Evolutionary conservation across 495 filamentous ascomycete genomes (phyloP).

Genomic region (Hypoxylon rickii): DNA sequence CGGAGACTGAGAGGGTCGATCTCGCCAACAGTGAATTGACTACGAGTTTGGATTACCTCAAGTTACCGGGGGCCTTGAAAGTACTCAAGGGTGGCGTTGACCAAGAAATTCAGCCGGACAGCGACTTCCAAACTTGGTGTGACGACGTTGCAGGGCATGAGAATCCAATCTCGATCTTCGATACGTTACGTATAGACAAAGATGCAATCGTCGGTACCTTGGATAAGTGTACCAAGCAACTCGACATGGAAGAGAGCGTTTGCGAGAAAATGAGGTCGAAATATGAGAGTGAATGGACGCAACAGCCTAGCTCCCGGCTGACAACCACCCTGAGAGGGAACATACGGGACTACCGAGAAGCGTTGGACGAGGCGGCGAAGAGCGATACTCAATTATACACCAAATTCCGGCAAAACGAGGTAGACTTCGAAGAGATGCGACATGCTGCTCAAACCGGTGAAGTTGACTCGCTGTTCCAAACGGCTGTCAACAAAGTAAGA

Average conservation of each 20-base stretch:
- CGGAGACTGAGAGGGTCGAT: conserved; percentile 91
- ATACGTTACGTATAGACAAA: conserved; percentile 76
- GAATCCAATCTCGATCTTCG: conserved; percentile 71
- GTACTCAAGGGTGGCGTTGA: conserved; percentile 93
- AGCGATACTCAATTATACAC: conserved; percentile 86
- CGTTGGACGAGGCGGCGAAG: conserved; percentile 83
- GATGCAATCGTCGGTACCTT: conserved; percentile 69
- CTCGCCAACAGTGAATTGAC: conserved; percentile 93
- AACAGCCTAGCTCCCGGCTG: conserved; percentile 88
- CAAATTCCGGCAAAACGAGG: conserved; percentile 81
- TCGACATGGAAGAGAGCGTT: conserved; percentile 96
- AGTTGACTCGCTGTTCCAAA: conserved; percentile 86
- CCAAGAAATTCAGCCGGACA: conserved; percentile 83
- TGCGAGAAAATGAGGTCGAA: conserved; percentile 99
- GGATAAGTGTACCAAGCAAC: conserved; percentile 78
- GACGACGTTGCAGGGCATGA: conserved; percentile 85
- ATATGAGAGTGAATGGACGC: conserved; percentile 94
- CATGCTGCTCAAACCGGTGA: conserved; percentile 85
- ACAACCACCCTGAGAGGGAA: conserved; percentile 87
- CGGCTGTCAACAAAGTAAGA: conserved; percentile 70
- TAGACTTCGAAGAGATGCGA: conserved; percentile 94
- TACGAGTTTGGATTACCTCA: conserved; percentile 90
- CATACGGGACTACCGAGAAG: conserved; percentile 81
- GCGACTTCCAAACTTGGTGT: conserved; percentile 92
- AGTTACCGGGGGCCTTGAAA: conserved; percentile 85